Percentiles rank a stretch among this genome's conserved stretches.
These are phyloP conservation scores for Protomyces inouyei DNA, from an alignment of 1,139 yeast species.

Conservation along the genomic window DNA sequence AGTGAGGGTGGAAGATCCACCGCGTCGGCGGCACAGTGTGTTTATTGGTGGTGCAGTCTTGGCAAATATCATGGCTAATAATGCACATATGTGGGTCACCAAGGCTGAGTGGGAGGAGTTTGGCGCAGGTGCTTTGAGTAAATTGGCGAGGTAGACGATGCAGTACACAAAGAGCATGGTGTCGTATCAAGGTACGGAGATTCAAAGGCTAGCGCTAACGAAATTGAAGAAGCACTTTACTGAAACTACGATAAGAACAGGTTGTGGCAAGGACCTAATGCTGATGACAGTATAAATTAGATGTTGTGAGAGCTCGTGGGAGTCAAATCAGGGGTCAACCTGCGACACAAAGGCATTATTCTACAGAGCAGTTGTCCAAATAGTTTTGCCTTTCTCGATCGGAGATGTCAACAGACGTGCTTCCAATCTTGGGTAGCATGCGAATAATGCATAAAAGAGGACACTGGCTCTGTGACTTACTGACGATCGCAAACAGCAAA, in stretches of 20 bases:
- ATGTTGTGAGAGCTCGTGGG: no score
- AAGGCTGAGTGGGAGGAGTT: constrained; percentile 98
- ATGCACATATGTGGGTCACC: constrained; percentile 93
- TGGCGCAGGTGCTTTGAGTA: constrained; percentile 73
- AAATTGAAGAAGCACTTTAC: neutral
- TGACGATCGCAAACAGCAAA: no score
- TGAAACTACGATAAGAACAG: neutral
- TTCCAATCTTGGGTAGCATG: no score
- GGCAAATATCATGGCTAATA: constrained; percentile 97
- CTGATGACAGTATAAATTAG: no score
- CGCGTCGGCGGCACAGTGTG: constrained; percentile 98
- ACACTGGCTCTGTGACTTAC: no score
- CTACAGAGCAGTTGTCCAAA: no score
- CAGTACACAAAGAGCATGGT: no score
- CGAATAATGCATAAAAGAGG: no score
- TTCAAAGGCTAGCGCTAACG: neutral
- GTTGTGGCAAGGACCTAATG: neutral
- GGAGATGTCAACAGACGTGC: no score
- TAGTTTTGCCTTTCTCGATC: no score
- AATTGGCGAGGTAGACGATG: constrained; percentile 55
- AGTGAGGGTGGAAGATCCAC: constrained; percentile 97
- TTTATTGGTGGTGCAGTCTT: constrained; percentile 98
- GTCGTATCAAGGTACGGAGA: neutral
- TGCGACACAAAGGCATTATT: no score
- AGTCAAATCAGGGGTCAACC: no score